Evolutionary conservation across 345 rosid species (phyloP), one percentile per base, ranked within the genome.

Genomic region (Eucalyptus regnans): DNA sequence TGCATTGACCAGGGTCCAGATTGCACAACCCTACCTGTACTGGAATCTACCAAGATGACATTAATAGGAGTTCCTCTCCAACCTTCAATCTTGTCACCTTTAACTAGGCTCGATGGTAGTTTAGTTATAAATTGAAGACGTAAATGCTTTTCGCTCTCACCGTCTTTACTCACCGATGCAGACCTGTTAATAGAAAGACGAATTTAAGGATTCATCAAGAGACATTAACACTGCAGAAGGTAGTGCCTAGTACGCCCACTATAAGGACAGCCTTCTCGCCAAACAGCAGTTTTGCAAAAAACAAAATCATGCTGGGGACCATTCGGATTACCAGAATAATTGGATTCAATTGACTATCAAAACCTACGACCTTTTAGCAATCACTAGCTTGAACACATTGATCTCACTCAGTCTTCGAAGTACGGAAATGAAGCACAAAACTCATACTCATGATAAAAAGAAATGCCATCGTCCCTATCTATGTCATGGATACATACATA

Each of bases 341-440:
- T 1, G 6, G 3, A 58, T 1, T 58, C 64, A 58, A 58, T 0
- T 23, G 29, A 23, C 25, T 0, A 54, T 58, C 0, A 58, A 58
- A 58, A 58, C 29, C 29, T 9, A 58, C 0, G 12, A 1, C 27
- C 64, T 9, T 56, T 23, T 58, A 58, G 4, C 2, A 58, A 22
- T 0, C 64, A 58, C 0, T 58, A 58, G 64, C 0, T 23, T 0
- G 7, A 58, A 58, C 64, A 22, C 0, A 58, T 58, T 0, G 4
- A 54, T 22, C 64, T 23, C 27, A 22, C 64, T 58, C 2, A 52
- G 12, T 23, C 64, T 22, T 58, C 0, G 64, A 58, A 58, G 29
- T 22, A 9, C 1, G 64, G 29, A 58, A 58, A 58, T 5, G 64
- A 58, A 23, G 64, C 58, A 20, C 0, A 54, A 11, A 54, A 20